Conservation (phyloP, 2,329 filamentous ascomycete species). For the Fusarium sambucinum region DNA sequence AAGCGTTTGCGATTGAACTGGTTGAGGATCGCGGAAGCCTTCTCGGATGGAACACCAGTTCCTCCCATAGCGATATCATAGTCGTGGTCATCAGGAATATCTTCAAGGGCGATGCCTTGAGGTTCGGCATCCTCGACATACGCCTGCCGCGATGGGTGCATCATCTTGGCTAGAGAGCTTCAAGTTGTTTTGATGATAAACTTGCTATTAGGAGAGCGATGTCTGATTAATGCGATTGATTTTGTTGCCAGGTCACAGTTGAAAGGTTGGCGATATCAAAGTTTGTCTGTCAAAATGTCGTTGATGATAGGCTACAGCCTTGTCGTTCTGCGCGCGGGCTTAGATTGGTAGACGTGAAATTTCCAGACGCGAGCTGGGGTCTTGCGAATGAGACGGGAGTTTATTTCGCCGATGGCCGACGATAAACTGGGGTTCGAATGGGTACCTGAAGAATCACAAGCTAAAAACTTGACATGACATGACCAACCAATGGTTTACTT, state of each 20-base stretch:
- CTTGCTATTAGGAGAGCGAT: background rate
- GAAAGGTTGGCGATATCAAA: background rate
- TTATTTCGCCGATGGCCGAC: constrained; percentile 47
- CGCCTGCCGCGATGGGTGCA: constrained; percentile 91
- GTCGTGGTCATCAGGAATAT: constrained; percentile 77
- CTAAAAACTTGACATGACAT: constrained; percentile 18
- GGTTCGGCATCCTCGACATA: constrained; percentile 89
- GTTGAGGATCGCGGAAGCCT: constrained; percentile 84
- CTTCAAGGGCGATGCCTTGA: constrained; percentile 61
- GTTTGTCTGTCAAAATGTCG: background rate
- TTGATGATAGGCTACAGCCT: constrained; percentile 22
- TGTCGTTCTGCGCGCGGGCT: constrained; percentile 27
- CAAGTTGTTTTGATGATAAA: background rate
- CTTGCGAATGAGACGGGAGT: constrained; percentile 35
- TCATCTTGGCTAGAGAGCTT: constrained; percentile 58
- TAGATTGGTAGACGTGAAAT: constrained; percentile 42
- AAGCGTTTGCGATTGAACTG: constrained; percentile 93
- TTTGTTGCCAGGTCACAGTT: background rate
- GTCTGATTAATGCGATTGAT: background rate
- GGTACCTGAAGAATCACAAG: constrained; percentile 18
- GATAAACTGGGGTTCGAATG: background rate
- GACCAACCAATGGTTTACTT: constrained; percentile 23
- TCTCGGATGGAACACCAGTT: constrained; percentile 79
- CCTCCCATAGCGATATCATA: constrained; percentile 79
- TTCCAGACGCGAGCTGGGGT: constrained; percentile 39